A percentile compares a stretch with the other conserved stretches of the same genome.
phyloP scores from a whole-genome alignment of 768 basidiomycete species.

The Tylopilus subfusipes region DNA sequence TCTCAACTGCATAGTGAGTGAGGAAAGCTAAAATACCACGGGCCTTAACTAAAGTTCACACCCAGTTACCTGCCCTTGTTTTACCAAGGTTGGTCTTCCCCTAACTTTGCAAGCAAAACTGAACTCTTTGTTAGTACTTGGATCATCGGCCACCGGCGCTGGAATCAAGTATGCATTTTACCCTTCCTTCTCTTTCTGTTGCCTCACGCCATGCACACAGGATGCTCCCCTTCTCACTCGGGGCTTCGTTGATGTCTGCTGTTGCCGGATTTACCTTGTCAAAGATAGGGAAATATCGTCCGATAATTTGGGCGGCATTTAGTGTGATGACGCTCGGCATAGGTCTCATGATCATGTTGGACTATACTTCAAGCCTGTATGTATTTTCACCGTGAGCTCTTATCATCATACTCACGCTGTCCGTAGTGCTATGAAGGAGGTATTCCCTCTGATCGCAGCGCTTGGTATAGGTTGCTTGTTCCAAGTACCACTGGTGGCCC shows the following conservation, averaged over 20 bases:
- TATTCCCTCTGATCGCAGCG: slow-evolving; percentile 66
- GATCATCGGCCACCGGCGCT: slow-evolving; percentile 66
- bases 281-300: slow-evolving; percentile 55
- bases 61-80: slow-evolving; percentile 65
- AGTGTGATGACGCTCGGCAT: slow-evolving; percentile 57
- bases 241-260: slow-evolving; percentile 50
- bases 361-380: slow-evolving; percentile 44
- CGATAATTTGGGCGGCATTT: slow-evolving; percentile 60
- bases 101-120: neutral
- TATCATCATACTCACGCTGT: slow-evolving; percentile 6
- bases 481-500: slow-evolving; percentile 62
- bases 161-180: slow-evolving; percentile 53
- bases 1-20: slow-evolving; percentile 38
- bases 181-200: neutral
- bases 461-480: slow-evolving; percentile 65
- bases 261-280: slow-evolving; percentile 56
- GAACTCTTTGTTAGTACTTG: slow-evolving; percentile 43
- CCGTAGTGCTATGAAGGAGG: slow-evolving; percentile 54
- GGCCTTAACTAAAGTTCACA: neutral
- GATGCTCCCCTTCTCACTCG: slow-evolving; percentile 74
- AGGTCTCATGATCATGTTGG: slow-evolving; percentile 73
- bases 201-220: slow-evolving; percentile 31
- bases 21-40: neutral
- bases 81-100: slow-evolving; percentile 47
- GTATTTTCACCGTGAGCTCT: neutral